A percentile compares a stretch with the other conserved stretches of the same genome.
These are phyloP conservation scores for Berberis thunbergii DNA, from an alignment of 164 flowering plant genomes.

Conservation along the genomic window DNA sequence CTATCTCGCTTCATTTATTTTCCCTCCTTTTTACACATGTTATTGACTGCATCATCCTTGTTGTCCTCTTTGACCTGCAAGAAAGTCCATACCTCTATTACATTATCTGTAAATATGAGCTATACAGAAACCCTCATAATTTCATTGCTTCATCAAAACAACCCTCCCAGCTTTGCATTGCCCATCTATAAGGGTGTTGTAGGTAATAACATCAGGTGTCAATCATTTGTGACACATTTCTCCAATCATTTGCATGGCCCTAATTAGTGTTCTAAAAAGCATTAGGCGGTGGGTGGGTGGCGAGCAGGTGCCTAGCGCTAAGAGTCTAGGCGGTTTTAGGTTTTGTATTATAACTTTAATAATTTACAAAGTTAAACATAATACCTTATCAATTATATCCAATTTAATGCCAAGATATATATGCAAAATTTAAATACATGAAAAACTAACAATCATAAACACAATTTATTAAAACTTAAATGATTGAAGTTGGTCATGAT, in stretches of 20 bases:
- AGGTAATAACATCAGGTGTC: constrained; percentile 5
- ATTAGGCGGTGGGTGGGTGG: no score
- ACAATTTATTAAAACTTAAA: no score
- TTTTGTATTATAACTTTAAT: no score
- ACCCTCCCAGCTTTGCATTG: not conserved
- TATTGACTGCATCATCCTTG: constrained; percentile 4
- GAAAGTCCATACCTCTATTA: no score
- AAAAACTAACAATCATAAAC: no score
- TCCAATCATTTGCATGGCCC: not conserved
- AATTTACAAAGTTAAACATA: no score
- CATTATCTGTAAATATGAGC: not conserved
- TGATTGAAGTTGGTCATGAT: no score
- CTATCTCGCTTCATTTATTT: not conserved
- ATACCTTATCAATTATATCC: no score
- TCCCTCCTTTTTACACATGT: constrained; percentile 4
- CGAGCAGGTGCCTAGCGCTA: no score
- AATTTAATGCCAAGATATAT: no score
- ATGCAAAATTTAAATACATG: no score
- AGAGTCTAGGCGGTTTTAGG: no score
- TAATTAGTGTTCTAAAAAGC: not conserved
- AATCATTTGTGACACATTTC: constrained; percentile 10
- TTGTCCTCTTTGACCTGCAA: not conserved
- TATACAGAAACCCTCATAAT: not conserved
- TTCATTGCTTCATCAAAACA: not conserved
- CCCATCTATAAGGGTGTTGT: not conserved